These are phyloP conservation scores for Tuber umbilicatum DNA, from an alignment of 495 filamentous ascomycete genomes.

Conservation along the genomic window DNA sequence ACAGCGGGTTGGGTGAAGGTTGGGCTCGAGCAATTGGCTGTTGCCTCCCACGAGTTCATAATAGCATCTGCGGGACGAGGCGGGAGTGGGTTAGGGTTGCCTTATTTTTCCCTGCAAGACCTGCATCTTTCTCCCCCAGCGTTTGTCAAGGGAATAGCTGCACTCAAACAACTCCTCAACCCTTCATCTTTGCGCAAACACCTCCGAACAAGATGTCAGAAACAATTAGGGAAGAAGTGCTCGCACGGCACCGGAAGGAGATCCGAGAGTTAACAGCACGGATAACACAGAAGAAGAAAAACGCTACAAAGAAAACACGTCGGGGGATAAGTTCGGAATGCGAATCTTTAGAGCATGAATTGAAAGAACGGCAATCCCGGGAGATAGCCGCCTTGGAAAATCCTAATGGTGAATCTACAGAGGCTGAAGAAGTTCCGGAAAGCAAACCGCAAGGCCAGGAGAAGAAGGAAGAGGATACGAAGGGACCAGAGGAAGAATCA, in stretches of 20 bases:
- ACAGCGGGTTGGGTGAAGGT: not conserved
- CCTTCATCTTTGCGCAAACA: not conserved
- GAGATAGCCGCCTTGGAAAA: slow-evolving; percentile 58
- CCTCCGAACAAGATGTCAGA: not conserved
- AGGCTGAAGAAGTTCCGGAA: slow-evolving; percentile 17
- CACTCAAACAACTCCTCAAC: not conserved
- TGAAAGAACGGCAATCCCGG: slow-evolving; percentile 59
- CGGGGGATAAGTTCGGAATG: slow-evolving; percentile 83
- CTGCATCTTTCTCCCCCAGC: too few relatives aligned
- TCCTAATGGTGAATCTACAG: slow-evolving; percentile 20
- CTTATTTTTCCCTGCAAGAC: not conserved
- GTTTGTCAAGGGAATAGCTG: too few relatives aligned
- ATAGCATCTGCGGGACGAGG: not conserved
- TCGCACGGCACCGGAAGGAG: slow-evolving; percentile 79
- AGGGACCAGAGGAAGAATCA: slow-evolving; percentile 11
- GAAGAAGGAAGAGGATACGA: slow-evolving; percentile 1
- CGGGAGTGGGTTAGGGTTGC: slow-evolving; percentile 26
- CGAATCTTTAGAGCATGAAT: slow-evolving; percentile 59
- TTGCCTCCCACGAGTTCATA: not conserved
- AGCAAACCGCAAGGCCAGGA: slow-evolving; percentile 29
- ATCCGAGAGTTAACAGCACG: slow-evolving; percentile 73
- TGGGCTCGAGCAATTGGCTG: not conserved
- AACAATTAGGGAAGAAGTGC: slow-evolving; percentile 59
- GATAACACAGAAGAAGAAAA: slow-evolving; percentile 91
- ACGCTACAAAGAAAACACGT: slow-evolving; percentile 89